Conservation (phyloP, 768 basidiomycete genomes). For the Hygrocybe coccinea region DNA sequence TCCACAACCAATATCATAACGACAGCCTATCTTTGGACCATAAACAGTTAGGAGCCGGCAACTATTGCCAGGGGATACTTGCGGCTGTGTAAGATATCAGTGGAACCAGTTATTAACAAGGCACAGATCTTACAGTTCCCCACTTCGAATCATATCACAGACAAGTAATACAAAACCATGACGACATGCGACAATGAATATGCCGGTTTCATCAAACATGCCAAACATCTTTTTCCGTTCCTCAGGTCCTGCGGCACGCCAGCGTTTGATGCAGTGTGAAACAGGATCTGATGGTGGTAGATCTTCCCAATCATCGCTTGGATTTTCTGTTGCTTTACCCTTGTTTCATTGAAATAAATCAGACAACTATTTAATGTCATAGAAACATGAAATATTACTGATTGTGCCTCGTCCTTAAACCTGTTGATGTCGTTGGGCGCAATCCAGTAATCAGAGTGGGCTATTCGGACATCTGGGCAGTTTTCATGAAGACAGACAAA, state of each 20-base stretch:
- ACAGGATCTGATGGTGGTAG: constrained; percentile 13
- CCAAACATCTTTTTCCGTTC: constrained; percentile 21
- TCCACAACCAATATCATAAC: constrained; percentile 23
- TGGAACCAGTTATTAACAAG: neutral
- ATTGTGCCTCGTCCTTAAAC: constrained; percentile 13
- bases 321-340: neutral
- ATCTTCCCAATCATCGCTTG: constrained; percentile 3
- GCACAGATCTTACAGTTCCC: constrained; percentile 22
- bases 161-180: constrained; percentile 15
- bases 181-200: constrained; percentile 24
- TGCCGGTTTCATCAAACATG: constrained; percentile 26
- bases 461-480: constrained; percentile 4
- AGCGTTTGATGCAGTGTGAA: constrained; percentile 12
- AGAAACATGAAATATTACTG: neutral
- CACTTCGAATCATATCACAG: constrained; percentile 28
- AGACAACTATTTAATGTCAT: neutral
- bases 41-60: constrained; percentile 12
- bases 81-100: constrained; percentile 5
- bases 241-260: constrained; percentile 10
- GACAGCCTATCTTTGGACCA: constrained; percentile 9
- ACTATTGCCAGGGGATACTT: constrained; percentile 23
- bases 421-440: constrained; percentile 7
- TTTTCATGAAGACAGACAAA: constrained; percentile 3
- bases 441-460: constrained; percentile 9
- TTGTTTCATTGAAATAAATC: neutral